Conservation (phyloP, 331 rosid species). For the Arachis monticola region DNA sequence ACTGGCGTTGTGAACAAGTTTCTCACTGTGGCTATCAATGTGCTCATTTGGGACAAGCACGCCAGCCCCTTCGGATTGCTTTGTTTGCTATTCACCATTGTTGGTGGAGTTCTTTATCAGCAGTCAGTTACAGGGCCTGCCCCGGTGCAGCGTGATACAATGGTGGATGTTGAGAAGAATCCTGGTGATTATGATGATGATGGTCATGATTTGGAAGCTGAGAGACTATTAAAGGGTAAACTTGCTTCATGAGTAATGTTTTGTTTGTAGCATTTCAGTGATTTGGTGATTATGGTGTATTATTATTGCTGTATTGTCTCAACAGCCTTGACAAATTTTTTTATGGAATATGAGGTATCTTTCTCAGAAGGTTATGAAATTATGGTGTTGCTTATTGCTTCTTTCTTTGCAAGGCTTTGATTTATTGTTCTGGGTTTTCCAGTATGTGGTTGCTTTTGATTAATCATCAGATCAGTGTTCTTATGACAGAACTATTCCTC, state of each 20-base stretch:
- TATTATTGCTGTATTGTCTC: constrained; percentile 41
- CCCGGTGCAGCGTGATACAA: constrained; percentile 44
- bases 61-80: constrained; percentile 86
- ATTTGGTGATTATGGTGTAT: constrained; percentile 36
- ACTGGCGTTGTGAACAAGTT: constrained; percentile 97
- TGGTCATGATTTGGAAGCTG: constrained; percentile 41
- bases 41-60: constrained; percentile 91
- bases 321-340: constrained; percentile 22
- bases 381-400: constrained; percentile 24
- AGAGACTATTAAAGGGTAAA: constrained; percentile 60
- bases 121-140: constrained; percentile 72
- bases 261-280: constrained; percentile 37
- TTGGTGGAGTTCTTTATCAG: constrained; percentile 90
- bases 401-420: background rate
- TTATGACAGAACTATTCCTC: background rate
- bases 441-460: background rate
- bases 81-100: constrained; percentile 79
- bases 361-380: constrained; percentile 34
- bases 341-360: constrained; percentile 38
- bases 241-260: constrained; percentile 55
- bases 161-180: constrained; percentile 41
- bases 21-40: constrained; percentile 86
- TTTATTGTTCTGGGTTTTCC: background rate
- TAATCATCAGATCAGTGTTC: background rate
- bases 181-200: constrained; percentile 20